Percentiles rank a stretch among this genome's conserved stretches.
Evolutionary conservation across 1,284 basidiomycete species (phyloP).

Genomic region (Ceraceosorus guamensis): DNA sequence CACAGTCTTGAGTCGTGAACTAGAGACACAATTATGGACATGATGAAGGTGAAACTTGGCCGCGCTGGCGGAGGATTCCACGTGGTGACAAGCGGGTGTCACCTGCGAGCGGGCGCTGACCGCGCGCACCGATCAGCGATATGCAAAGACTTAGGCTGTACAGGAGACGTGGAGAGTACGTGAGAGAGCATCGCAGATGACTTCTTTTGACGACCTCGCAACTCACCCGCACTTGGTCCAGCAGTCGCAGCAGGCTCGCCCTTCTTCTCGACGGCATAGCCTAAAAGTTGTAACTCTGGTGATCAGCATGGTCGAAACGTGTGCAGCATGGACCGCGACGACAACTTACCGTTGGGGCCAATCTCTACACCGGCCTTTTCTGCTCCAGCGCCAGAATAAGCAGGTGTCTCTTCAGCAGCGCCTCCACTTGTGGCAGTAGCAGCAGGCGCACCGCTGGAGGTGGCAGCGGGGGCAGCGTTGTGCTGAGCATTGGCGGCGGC

Average conservation of each 20-base stretch:
- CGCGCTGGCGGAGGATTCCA: no score
- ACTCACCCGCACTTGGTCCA: constrained; percentile 12
- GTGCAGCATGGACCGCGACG: background rate
- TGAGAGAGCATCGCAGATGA: no score
- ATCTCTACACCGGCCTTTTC: constrained; percentile 52
- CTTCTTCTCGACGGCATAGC: constrained; percentile 50
- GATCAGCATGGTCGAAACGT: background rate
- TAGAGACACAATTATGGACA: no score
- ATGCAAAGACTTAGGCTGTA: no score
- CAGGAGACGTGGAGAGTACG: no score
- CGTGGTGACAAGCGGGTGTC: no score
- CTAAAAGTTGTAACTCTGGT: background rate
- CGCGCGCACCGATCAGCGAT: no score
- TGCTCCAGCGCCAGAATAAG: constrained; percentile 44
- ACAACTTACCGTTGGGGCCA: constrained; percentile 56
- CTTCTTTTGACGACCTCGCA: no score
- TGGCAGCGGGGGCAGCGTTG: constrained; percentile 19
- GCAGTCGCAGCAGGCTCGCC: constrained; percentile 19
- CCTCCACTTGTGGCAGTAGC: background rate
- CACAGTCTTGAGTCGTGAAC: no score
- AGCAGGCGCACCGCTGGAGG: constrained; percentile 37
- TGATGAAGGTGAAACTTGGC: no score
- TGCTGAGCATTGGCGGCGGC: constrained; percentile 9
- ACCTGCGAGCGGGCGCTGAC: no score
- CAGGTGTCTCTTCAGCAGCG: constrained; percentile 42